Evolutionary conservation across 202 grass and related monocot genomes (phyloP).

Genomic region (Brachypodium distachyon): DNA sequence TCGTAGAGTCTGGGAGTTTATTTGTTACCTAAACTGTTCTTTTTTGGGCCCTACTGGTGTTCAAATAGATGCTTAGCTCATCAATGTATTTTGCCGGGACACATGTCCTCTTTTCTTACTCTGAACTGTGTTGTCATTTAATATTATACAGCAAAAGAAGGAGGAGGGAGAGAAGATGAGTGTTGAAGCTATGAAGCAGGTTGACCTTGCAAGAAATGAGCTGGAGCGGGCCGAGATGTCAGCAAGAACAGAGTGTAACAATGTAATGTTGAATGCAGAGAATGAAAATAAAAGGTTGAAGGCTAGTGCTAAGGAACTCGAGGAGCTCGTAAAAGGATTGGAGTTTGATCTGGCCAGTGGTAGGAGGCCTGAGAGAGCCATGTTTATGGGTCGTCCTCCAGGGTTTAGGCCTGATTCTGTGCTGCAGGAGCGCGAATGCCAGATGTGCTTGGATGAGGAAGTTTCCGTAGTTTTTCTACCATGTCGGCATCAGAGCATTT

Average conservation of each 20-base stretch:
- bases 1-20: not conserved
- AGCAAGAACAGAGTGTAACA: slow-evolving; percentile 41
- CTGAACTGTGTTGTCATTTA: not conserved
- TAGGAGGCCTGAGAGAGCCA: slow-evolving; percentile 20
- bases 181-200: slow-evolving; percentile 29
- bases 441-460: slow-evolving; percentile 73
- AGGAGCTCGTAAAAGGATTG: slow-evolving; percentile 34
- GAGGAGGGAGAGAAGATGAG: slow-evolving; percentile 46
- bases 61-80: not conserved
- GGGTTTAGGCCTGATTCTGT: slow-evolving; percentile 30
- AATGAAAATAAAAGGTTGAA: slow-evolving; percentile 46
- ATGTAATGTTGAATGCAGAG: slow-evolving; percentile 42
- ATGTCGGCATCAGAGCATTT: slow-evolving; percentile 65
- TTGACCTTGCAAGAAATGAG: slow-evolving; percentile 38
- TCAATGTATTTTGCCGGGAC: not conserved
- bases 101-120: not conserved
- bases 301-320: slow-evolving; percentile 36
- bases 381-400: not conserved
- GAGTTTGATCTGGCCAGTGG: not conserved
- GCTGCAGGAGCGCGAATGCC: slow-evolving; percentile 58
- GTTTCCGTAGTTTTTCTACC: slow-evolving; percentile 67
- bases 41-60: not conserved
- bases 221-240: slow-evolving; percentile 36
- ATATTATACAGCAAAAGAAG: slow-evolving; percentile 38
- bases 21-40: not conserved